phyloP scores from a whole-genome alignment of 2,329 filamentous ascomycete species.

The Penicillium expansum region DNA sequence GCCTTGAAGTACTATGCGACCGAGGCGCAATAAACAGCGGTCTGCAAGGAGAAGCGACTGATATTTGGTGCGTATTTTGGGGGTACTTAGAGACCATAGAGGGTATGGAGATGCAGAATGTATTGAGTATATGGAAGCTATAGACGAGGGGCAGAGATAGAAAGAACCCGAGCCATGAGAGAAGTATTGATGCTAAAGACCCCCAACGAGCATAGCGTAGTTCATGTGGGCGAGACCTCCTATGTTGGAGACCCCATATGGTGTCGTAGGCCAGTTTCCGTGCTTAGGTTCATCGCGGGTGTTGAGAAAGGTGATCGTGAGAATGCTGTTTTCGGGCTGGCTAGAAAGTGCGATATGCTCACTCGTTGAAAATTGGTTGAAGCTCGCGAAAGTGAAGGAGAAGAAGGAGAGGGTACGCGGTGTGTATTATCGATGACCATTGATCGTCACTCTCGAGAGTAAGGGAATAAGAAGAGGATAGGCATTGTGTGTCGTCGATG shows the following conservation, averaged over 20 bases:
- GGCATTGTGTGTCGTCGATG: too few relatives aligned
- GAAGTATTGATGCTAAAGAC: neutral
- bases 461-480: too few relatives aligned
- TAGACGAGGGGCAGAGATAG: neutral
- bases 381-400: too few relatives aligned
- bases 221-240: neutral
- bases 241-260: neutral
- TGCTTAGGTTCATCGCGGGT: neutral
- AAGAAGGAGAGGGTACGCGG: too few relatives aligned
- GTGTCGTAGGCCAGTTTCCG: neutral
- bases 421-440: too few relatives aligned
- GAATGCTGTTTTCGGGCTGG: neutral
- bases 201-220: neutral
- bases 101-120: neutral
- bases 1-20: neutral
- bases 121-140: neutral
- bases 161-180: neutral
- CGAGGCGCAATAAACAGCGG: neutral
- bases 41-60: neutral
- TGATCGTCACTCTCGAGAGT: too few relatives aligned
- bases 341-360: neutral
- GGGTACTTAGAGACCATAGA: neutral
- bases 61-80: too few relatives aligned
- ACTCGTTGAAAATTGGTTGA: too few relatives aligned
- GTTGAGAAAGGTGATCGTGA: neutral